Evolutionary conservation across 352 stramenopile species (phyloP).

Genomic region (Phytopythium litorale): DNA sequence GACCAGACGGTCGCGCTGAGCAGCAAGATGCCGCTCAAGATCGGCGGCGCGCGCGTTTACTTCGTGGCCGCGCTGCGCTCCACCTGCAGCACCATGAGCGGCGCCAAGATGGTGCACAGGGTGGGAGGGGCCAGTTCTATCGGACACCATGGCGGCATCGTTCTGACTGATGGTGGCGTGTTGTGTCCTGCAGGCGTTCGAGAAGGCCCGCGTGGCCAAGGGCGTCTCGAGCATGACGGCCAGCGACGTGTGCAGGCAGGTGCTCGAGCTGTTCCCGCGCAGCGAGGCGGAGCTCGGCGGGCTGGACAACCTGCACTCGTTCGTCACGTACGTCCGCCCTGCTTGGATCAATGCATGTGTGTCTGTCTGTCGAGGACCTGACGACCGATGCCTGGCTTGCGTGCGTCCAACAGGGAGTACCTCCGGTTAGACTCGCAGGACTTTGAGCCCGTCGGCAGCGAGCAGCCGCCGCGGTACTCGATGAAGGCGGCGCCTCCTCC

Average conservation of each 20-base stretch:
- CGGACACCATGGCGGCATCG: not conserved
- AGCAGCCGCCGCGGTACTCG: conserved; percentile 22
- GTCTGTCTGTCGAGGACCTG: not conserved
- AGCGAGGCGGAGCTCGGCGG: conserved; percentile 76
- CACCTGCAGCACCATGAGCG: conserved; percentile 77
- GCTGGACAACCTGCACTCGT: conserved; percentile 53
- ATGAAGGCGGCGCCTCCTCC: conserved; percentile 25
- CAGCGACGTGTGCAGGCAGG: conserved; percentile 64
- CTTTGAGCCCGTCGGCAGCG: conserved; percentile 21
- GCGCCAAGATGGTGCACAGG: conserved; percentile 76
- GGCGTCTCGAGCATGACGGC: conserved; percentile 41
- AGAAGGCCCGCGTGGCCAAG: conserved; percentile 74
- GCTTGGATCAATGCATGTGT: not conserved
- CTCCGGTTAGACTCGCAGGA: conserved; percentile 31
- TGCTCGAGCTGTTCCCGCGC: conserved; percentile 69
- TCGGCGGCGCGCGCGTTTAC: conserved; percentile 69
- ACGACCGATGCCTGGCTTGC: not conserved
- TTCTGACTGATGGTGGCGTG: not conserved
- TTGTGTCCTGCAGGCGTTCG: conserved; percentile 44
- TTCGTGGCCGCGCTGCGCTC: conserved; percentile 73
- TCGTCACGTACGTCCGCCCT: conserved; percentile 49
- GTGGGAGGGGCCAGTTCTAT: conserved; percentile 9
- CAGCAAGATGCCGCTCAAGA: conserved; percentile 77
- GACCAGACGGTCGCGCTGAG: conserved; percentile 64
- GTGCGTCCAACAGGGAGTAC: conserved; percentile 19